Evolutionary conservation across 345 rosid genomes (phyloP).

Genomic region (Moricandia moricandioides): DNA sequence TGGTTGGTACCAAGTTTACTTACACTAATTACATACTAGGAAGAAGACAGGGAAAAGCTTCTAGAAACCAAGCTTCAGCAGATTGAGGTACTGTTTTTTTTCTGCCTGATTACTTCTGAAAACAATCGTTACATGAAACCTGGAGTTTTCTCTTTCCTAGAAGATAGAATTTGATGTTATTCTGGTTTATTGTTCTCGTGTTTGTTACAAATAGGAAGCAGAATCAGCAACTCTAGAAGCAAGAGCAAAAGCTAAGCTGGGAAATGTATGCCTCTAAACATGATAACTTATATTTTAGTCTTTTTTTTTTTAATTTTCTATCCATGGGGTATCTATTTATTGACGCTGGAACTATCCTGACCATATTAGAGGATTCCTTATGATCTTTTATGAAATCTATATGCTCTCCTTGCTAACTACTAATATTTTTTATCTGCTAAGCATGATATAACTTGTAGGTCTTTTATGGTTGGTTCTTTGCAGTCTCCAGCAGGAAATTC

Average conservation of each 20-base stretch:
- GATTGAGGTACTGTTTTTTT: slow-evolving; percentile 61
- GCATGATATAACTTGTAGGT: slow-evolving; percentile 20
- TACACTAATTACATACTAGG: slow-evolving; percentile 42
- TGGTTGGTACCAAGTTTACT: slow-evolving; percentile 17
- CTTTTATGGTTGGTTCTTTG: slow-evolving; percentile 39
- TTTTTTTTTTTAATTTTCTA: not conserved
- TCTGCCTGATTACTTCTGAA: slow-evolving; percentile 15
- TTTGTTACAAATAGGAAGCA: slow-evolving; percentile 59
- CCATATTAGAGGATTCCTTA: slow-evolving; percentile 1
- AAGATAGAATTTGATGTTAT: slow-evolving; percentile 12
- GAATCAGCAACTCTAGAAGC: slow-evolving; percentile 93
- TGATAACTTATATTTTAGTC: slow-evolving; percentile 19
- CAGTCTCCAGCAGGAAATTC: slow-evolving; percentile 85
- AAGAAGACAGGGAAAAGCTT: slow-evolving; percentile 79
- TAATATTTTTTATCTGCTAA: slow-evolving; percentile 1
- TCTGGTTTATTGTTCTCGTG: slow-evolving; percentile 24
- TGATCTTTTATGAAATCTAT: slow-evolving; percentile 6
- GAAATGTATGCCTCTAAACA: slow-evolving; percentile 63
- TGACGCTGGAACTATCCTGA: slow-evolving; percentile 8
- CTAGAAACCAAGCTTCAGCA: slow-evolving; percentile 89
- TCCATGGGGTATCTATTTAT: slow-evolving; percentile 8
- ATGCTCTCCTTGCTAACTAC: slow-evolving; percentile 1
- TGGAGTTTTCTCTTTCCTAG: slow-evolving; percentile 14
- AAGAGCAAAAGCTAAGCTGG: slow-evolving; percentile 69
- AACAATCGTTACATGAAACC: not conserved